Evolutionary conservation across 768 basidiomycete species (phyloP), one percentile per base, ranked within the genome.

Genomic region (Tylopilus sp.): DNA sequence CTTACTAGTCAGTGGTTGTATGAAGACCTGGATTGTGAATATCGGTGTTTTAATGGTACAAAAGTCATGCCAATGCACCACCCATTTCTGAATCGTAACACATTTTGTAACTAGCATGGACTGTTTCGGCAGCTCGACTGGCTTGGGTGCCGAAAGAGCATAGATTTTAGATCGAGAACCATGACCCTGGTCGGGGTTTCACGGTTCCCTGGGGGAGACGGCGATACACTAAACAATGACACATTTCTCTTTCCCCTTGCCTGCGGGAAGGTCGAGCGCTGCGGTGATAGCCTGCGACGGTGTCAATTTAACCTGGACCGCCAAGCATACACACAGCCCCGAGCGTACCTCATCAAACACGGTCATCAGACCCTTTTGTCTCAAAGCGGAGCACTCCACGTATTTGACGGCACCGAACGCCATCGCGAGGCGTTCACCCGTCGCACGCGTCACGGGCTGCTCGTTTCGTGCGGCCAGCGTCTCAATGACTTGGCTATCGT

Each of bases 301-400:
- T 20, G 20, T 64, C 53, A 60, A 39, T 45, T 55, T 9, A 6
- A n/a, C 20, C 28, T 40, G 50, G 17, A 26, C 35, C 23, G 39
- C 45, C 44, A 44, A 45, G 23, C 26, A 28, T 47, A 15, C 48
- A 42, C 4, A 26, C 5, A n/a, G 11, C 20, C 20, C 2, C 23
- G 48, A 9, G 76, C 87, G 68, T 70, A 91, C 94, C 88, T 99
- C 97, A 69, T 99, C 97, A 69, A 99, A 99, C 56, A 99, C 97
- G 71, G 98, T 98, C 88, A 98, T 99, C 72, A 99, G 73, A 25
- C 97, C 97, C 79, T 94, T 93, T 80, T 99, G 97, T 61, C 95
- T 99, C 78, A 99, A 73, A 47, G 97, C 97, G 49, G 95, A 98
- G 74, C 97, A 99, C 73, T 99, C 97, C 44, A 98, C 95, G 68